Conservation (phyloP, 805 yeast genomes). For the Wickerhamomyces strasburgensis region DNA sequence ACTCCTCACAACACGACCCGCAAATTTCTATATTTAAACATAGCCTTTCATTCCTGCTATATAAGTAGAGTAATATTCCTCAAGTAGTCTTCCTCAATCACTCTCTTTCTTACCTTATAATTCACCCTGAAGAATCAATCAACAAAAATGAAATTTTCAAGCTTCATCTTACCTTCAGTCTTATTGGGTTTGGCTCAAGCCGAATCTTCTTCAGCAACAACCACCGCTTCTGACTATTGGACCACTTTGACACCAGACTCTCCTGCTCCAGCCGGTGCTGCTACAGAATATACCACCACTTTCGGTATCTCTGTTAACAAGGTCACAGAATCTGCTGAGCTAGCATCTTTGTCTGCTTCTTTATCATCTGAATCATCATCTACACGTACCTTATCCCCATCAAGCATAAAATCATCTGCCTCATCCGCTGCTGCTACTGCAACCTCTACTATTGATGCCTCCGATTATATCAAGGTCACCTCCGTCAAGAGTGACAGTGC, state of each 20-base stretch:
- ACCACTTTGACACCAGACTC: slow-evolving; percentile 35
- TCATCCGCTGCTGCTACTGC: slow-evolving; percentile 31
- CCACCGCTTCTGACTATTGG: too few relatives aligned
- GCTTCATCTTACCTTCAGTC: slow-evolving; percentile 26
- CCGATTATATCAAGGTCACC: slow-evolving; percentile 22
- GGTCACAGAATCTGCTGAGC: not conserved
- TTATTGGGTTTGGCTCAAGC: slow-evolving; percentile 47
- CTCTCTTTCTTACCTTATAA: too few relatives aligned
- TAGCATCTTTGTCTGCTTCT: not conserved
- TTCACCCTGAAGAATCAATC: too few relatives aligned
- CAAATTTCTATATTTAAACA: too few relatives aligned
- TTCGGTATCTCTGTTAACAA: slow-evolving; percentile 35
- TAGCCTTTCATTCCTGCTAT: too few relatives aligned
- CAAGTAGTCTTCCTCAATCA: too few relatives aligned
- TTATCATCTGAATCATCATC: slow-evolving; percentile 47
- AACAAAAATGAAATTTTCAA: not conserved
- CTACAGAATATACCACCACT: slow-evolving; percentile 30
- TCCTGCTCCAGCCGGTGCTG: slow-evolving; percentile 29
- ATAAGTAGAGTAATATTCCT: too few relatives aligned
- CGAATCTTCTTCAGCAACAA: slow-evolving; percentile 49
- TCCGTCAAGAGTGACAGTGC: slow-evolving; percentile 46
- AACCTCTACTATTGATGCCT: slow-evolving; percentile 22
- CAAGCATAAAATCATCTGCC: slow-evolving; percentile 21
- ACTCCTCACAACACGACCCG: too few relatives aligned
- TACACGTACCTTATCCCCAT: slow-evolving; percentile 31